phyloP scores from a whole-genome alignment of 2,329 filamentous ascomycete species.

The Botrytis pseudocinerea region DNA sequence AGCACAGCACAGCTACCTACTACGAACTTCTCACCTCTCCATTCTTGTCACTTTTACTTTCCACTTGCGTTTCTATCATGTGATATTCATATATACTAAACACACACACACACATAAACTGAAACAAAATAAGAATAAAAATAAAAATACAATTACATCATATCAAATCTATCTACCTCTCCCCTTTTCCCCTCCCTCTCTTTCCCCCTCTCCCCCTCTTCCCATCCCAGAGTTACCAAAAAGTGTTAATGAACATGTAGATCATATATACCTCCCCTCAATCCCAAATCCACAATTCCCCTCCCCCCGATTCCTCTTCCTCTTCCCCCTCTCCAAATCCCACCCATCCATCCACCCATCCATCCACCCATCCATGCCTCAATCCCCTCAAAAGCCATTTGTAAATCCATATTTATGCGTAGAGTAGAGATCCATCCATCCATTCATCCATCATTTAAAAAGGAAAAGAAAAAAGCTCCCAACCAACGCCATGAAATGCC shows the following conservation, averaged over 20 bases:
- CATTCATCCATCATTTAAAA: not conserved
- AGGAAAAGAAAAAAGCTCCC: not conserved
- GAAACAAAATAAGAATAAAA: not conserved
- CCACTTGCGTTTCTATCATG: too few relatives aligned
- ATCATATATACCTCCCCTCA: not conserved
- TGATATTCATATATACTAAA: too few relatives aligned
- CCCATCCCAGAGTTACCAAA: not conserved
- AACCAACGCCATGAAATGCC: conserved; percentile 1
- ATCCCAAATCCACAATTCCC: not conserved
- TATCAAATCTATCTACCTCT: not conserved
- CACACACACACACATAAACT: too few relatives aligned
- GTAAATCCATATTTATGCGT: not conserved
- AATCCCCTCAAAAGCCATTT: not conserved
- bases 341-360: too few relatives aligned
- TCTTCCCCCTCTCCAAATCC: too few relatives aligned
- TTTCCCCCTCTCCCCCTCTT: not conserved
- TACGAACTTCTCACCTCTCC: too few relatives aligned
- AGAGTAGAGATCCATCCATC: conserved; percentile 3
- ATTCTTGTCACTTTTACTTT: too few relatives aligned
- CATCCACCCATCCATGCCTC: not conserved
- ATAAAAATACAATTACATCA: not conserved
- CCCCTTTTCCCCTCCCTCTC: not conserved
- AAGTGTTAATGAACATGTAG: not conserved
- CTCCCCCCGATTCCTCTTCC: too few relatives aligned
- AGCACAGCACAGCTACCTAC: too few relatives aligned